Conservation (phyloP, 805 yeast genomes). For the Spathaspora boniae region DNA sequence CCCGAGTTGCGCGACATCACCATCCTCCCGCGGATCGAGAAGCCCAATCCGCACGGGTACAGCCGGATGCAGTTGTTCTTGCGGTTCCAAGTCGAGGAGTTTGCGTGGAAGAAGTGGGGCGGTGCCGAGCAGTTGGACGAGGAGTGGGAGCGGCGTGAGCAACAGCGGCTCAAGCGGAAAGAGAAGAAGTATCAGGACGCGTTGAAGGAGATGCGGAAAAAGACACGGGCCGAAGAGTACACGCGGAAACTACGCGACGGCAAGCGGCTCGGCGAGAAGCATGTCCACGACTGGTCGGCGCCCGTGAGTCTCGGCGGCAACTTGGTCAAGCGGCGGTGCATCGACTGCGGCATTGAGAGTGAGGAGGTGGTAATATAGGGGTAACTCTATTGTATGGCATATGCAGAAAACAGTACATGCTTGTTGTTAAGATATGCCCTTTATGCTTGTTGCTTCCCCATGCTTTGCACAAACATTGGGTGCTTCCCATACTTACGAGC, state of each 20-base stretch:
- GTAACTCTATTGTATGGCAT: not conserved
- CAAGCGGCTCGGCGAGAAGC: conserved; percentile 52
- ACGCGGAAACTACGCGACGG: conserved; percentile 67
- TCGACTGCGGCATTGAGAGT: conserved; percentile 77
- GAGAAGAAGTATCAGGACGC: conserved; percentile 78
- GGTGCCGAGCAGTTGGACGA: conserved; percentile 81
- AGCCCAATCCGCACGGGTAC: conserved; percentile 93
- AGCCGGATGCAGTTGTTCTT: conserved; percentile 90
- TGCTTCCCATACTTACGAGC: too few species aligned
- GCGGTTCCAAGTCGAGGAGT: conserved; percentile 89
- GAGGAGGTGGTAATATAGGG: conserved; percentile 60
- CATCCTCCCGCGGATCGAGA: conserved; percentile 73
- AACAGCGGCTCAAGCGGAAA: conserved; percentile 62
- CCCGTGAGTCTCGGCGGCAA: conserved; percentile 41
- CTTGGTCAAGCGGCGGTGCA: conserved; percentile 57
- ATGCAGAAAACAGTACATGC: not conserved
- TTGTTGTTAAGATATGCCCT: not conserved
- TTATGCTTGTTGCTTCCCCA: too few species aligned
- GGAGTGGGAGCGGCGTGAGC: conserved; percentile 89
- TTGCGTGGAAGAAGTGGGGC: conserved; percentile 93
- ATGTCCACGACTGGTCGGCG: conserved; percentile 72
- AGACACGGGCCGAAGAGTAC: conserved; percentile 87
- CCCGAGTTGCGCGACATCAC: conserved; percentile 77
- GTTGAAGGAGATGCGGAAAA: conserved; percentile 81
- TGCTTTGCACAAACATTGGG: too few species aligned